Percentiles rank a stretch among this genome's conserved stretches.
phyloP scores from a whole-genome alignment of 768 basidiomycete species.

The Lactarius deliciosus region DNA sequence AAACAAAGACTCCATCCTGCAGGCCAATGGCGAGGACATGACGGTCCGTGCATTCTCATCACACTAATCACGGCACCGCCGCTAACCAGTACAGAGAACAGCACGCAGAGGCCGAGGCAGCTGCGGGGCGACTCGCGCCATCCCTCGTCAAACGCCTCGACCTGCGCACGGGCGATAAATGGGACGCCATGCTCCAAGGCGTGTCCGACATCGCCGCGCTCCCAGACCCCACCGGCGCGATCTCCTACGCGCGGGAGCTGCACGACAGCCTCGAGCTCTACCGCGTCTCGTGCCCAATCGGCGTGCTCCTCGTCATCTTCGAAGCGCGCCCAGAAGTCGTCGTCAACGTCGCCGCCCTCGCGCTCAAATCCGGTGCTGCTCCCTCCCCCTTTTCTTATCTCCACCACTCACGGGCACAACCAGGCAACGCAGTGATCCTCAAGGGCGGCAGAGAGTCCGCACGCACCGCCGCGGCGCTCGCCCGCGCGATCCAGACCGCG shows the following conservation, averaged over 20 bases:
- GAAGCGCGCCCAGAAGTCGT: constrained; percentile 98
- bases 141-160: constrained; percentile 87
- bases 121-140: constrained; percentile 75
- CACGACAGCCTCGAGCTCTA: constrained; percentile 88
- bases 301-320: constrained; percentile 94
- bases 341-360: constrained; percentile 93
- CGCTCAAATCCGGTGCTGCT: constrained; percentile 85
- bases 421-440: constrained; percentile 94
- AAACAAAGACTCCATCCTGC: constrained; percentile 66
- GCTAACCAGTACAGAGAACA: constrained; percentile 55
- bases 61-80: too few relatives aligned
- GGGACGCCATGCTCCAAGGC: constrained; percentile 92
- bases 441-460: constrained; percentile 98
- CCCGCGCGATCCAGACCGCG: constrained; percentile 76
- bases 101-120: constrained; percentile 60
- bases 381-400: background rate
- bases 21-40: constrained; percentile 81
- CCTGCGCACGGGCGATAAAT: constrained; percentile 77
- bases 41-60: constrained; percentile 45
- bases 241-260: constrained; percentile 87
- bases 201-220: constrained; percentile 82
- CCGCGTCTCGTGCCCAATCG: constrained; percentile 94
- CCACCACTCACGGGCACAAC: background rate
- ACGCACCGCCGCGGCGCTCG: constrained; percentile 72
- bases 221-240: constrained; percentile 81